Evolutionary conservation across 805 yeast species (phyloP), one percentile per base, ranked within the genome.

Genomic region (Ogataea trehaloabstinens): DNA sequence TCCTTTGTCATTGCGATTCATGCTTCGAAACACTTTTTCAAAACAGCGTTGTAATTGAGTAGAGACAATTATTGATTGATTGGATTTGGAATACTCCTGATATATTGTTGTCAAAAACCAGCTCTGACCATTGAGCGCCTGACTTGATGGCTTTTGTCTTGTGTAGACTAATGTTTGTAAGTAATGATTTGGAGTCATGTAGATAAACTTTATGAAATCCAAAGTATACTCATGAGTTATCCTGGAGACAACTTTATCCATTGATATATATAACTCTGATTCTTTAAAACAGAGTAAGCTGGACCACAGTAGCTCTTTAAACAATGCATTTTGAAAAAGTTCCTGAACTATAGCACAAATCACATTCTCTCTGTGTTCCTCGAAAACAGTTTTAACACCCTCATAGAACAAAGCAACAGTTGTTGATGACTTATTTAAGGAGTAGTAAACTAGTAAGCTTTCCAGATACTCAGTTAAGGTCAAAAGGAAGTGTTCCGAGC

Each of bases 241-340:
- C 30, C 55, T 45, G 2, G 51, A 44, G 2, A 41, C 48, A 5
- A 43, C 44, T 28, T 40, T 48, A 13, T 51, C 53, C 29, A 51
- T 44, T 3, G 41, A 28, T 7, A 40, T 41, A 13, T 30, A 34
- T 5, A 41, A 34, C 24, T 46, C 47, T 2, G 49, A 34, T 28
- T 50, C 56, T 20, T 41, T 42, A 37, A 48, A 50, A 34, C 55
- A 50, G 4, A 52, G 39, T 10, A 50, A 10, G 15, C 48, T 27
- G 3, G 52, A 50, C 56, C 56, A 52, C 6, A 52, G 5, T 31
- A 52, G 25, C 10, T 32, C 34, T 12, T 28, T 13, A 17, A 46
- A 48, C 2, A 33, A 11, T 8, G 37, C 35, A 24, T 42, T 40
- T 5, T 34, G 39, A 3, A 46, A 33, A 13, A 48, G 28, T 4